Evolutionary conservation across 1,139 yeast genomes (phyloP), one percentile per base, ranked within the genome.

Genomic region (Geotrichum bryndzae): DNA sequence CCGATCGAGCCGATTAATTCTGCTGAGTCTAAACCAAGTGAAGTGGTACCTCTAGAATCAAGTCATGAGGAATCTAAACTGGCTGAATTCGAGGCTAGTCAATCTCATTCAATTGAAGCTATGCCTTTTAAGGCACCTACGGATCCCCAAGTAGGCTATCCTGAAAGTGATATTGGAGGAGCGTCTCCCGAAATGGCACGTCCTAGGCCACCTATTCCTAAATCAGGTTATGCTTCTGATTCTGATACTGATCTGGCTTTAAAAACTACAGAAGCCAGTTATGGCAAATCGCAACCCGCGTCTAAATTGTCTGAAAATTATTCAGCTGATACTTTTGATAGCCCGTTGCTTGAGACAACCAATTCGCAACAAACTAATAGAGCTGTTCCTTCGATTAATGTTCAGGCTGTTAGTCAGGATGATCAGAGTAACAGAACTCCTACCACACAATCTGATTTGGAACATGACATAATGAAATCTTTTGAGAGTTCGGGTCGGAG

Each of bases 381-480:
- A 13, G n/a, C 6, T 3, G 18, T 41, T 41, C n/a, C n/a, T n/a
- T n/a, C 46, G 5, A 13, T 15, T 15, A n/a, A 41, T 15, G n/a
- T 15, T 27, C 57, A 58, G 25, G 22, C 7, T 15, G 23, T 10
- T 25, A 48, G 41, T 18, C 18, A 38, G 15, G 18, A 13, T 53
- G 56, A 51, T 15, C 18, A 51, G 25, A 51, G 51, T 22, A 56
- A 22, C 10, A 35, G 51, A 11, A 50, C 59, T 13, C 50, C 56
- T 11, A 55, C 51, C 13, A 52, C 56, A 11, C 61, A 59, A 29
- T 51, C 29, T 3, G 58, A 33, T 15, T 27, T 59, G 38, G 61
- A 59, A 46, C 51, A 59, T 18, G 61, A 59, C 29, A 59, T 59
- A 27, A 51, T 59, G 56, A 51, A 59, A 27, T 59, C 61, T 15